phyloP scores from a whole-genome alignment of 2,329 filamentous ascomycete species.

The Hortaea sp. region DNA sequence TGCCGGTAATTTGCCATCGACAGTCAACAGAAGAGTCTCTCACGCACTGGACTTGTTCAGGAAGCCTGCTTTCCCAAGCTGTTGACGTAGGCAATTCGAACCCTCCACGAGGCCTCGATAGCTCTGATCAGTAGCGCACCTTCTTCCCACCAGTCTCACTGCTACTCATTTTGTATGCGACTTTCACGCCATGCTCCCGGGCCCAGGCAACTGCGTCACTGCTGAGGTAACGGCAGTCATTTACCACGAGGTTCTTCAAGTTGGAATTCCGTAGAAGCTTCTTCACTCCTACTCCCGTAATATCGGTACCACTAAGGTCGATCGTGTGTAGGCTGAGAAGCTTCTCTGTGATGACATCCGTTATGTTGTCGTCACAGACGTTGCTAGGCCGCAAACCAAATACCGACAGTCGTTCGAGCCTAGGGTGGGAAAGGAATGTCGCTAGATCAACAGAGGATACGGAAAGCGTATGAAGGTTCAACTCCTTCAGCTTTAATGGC shows the following conservation, averaged over 20 bases:
- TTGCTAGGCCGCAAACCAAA: not conserved
- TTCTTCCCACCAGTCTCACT: slow-evolving; percentile 10
- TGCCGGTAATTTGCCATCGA: too few relatives aligned
- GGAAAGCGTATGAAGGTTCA: not conserved
- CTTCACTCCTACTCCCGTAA: slow-evolving; percentile 34
- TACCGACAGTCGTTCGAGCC: slow-evolving; percentile 5
- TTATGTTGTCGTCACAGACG: slow-evolving; percentile 23
- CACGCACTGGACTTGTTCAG: too few relatives aligned
- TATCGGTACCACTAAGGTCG: slow-evolving; percentile 26
- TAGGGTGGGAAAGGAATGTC: not conserved
- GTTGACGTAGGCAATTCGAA: too few relatives aligned
- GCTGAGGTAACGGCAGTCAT: slow-evolving; percentile 27
- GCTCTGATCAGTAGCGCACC: slow-evolving; percentile 7
- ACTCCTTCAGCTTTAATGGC: not conserved
- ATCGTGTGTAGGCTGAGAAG: slow-evolving; percentile 17
- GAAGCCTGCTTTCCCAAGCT: too few relatives aligned
- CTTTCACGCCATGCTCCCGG: slow-evolving; percentile 23
- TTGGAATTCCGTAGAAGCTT: slow-evolving; percentile 13
- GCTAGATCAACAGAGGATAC: not conserved
- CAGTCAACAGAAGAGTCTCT: too few relatives aligned
- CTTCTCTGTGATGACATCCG: slow-evolving; percentile 15
- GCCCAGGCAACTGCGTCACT: slow-evolving; percentile 34
- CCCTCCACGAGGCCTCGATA: too few relatives aligned
- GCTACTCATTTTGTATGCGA: slow-evolving; percentile 13
- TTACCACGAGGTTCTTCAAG: slow-evolving; percentile 23